Percentiles rank a stretch among this genome's conserved stretches.
Conservation (phyloP, 768 basidiomycete genomes). For the Leccinum imitatum region DNA sequence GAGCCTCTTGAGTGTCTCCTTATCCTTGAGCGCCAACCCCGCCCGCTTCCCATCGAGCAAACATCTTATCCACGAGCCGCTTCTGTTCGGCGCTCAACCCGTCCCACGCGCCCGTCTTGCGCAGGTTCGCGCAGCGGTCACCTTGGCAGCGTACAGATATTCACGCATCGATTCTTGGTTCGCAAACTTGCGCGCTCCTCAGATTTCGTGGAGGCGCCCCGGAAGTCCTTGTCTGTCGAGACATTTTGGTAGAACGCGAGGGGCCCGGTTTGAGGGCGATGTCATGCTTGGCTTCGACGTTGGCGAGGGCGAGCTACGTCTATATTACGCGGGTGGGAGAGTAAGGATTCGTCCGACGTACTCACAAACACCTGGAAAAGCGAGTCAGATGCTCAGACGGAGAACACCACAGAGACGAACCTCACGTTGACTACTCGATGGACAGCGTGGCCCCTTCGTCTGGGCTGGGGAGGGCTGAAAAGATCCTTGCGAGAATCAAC, state of each 20-base stretch:
- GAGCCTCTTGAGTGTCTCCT: constrained; percentile 53
- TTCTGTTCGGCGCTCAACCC: constrained; percentile 63
- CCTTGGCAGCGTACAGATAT: constrained; percentile 73
- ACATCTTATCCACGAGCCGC: constrained; percentile 75
- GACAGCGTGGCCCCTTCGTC: too few species aligned
- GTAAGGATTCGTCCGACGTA: constrained; percentile 8
- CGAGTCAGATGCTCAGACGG: neutral
- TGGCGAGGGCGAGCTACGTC: constrained; percentile 53
- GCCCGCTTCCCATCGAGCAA: too few species aligned
- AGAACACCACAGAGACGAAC: neutral
- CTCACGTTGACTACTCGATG: constrained; percentile 45
- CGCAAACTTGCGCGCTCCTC: constrained; percentile 65
- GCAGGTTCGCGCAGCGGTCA: constrained; percentile 68
- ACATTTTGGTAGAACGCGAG: constrained; percentile 81
- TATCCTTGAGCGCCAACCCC: constrained; percentile 61
- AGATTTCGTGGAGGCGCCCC: constrained; percentile 75
- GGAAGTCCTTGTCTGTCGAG: constrained; percentile 64
- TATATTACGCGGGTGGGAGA: neutral
- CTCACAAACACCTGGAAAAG: constrained; percentile 48
- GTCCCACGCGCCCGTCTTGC: constrained; percentile 57
- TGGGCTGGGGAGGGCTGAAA: too few species aligned
- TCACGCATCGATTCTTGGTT: constrained; percentile 79
- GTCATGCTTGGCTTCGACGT: constrained; percentile 56
- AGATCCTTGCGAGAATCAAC: too few species aligned
- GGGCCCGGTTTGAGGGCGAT: constrained; percentile 12